Percentiles rank a stretch among this genome's conserved stretches.
Evolutionary conservation across 2,329 filamentous ascomycete species (phyloP).

Genomic region (Clonostachys byssicola): DNA sequence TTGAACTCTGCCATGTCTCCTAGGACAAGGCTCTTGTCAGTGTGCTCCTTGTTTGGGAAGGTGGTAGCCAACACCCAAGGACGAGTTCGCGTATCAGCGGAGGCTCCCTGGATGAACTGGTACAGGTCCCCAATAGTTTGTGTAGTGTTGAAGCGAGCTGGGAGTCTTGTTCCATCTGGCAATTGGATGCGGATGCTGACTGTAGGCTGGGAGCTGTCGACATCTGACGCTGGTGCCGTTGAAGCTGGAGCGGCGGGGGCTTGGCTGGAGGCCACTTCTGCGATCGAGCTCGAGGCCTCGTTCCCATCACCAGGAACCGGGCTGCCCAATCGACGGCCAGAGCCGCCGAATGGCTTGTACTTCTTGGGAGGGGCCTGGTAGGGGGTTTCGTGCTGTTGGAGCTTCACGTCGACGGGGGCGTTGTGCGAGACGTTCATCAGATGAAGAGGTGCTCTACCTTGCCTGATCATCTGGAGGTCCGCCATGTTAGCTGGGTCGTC

Average conservation of each 20-base stretch:
- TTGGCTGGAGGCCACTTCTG: background rate
- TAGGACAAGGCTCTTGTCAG: constrained; percentile 56
- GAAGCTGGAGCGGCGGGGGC: constrained; percentile 14
- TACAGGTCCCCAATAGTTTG: constrained; percentile 78
- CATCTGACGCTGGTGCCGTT: constrained; percentile 11
- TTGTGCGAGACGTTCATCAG: constrained; percentile 73
- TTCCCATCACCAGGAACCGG: constrained; percentile 61
- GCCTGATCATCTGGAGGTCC: constrained; percentile 71
- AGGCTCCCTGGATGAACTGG: constrained; percentile 65
- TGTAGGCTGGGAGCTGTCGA: constrained; percentile 65
- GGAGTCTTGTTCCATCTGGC: constrained; percentile 70
- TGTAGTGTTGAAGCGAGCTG: constrained; percentile 77
- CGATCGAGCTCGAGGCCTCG: constrained; percentile 3
- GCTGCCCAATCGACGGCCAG: constrained; percentile 71
- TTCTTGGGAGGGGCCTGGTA: constrained; percentile 70
- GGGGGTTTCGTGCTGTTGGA: constrained; percentile 68
- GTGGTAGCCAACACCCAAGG: constrained; percentile 75
- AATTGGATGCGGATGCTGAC: constrained; percentile 73
- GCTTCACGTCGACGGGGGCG: constrained; percentile 74
- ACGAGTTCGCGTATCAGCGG: constrained; percentile 50
- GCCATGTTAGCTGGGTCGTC: constrained; percentile 72
- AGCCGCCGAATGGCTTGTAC: constrained; percentile 71
- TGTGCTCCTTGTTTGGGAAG: constrained; percentile 78
- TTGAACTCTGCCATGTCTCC: constrained; percentile 62
- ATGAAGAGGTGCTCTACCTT: constrained; percentile 71